Conservation (phyloP, 2,329 filamentous ascomycete species). For the Colletotrichum melonis region DNA sequence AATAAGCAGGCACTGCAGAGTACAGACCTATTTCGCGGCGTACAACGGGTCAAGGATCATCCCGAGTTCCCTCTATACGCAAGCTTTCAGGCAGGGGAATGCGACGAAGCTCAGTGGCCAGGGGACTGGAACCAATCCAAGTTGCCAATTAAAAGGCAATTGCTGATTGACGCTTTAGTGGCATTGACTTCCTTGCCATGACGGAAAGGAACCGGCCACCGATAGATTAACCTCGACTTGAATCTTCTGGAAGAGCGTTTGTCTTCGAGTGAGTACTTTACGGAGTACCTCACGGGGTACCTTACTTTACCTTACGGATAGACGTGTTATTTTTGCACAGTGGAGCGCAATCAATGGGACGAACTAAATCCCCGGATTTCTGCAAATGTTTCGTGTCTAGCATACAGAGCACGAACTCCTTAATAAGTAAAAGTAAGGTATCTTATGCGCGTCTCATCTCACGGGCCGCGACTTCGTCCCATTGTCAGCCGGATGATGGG, state of each 20-base stretch:
- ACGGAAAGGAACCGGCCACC: background rate
- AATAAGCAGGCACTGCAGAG: too few relatives aligned
- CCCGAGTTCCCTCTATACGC: background rate
- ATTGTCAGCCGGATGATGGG: conserved; percentile 20
- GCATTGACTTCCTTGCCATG: background rate
- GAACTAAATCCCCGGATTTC: conserved; percentile 21
- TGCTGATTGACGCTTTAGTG: background rate
- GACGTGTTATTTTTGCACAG: background rate
- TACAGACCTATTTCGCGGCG: background rate
- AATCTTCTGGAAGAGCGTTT: background rate
- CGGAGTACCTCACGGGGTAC: too few relatives aligned
- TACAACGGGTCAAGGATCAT: background rate
- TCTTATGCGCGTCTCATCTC: background rate
- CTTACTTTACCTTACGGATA: background rate
- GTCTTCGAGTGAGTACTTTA: background rate
- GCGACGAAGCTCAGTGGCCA: background rate
- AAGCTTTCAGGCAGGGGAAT: background rate
- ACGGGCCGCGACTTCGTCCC: conserved; percentile 13
- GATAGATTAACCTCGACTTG: background rate
- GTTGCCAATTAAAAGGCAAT: background rate
- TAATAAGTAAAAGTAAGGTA: background rate
- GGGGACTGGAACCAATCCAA: background rate
- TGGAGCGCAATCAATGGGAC: conserved; percentile 20
- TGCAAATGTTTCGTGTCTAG: background rate
- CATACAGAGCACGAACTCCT: background rate